Evolutionary conservation across 2,329 filamentous ascomycete species (phyloP), one percentile per base, ranked within the genome.

Genomic region (Fusarium liriodendri): DNA sequence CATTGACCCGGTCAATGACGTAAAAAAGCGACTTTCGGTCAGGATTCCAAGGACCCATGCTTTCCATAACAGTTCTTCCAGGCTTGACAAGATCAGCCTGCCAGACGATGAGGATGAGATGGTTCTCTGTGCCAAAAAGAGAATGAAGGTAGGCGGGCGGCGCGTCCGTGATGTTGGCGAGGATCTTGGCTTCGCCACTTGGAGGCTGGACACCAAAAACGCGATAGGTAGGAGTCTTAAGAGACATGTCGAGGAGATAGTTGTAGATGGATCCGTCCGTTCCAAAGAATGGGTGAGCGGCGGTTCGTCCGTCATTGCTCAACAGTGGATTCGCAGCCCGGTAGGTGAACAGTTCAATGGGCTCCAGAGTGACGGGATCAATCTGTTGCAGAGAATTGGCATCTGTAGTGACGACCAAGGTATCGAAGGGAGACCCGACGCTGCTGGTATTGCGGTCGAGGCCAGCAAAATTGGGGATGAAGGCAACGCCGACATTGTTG

Each of bases 271-370:
- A n/a, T 5, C 64, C 54, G 14, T 70, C 64, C 2, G 20, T 16
- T 18, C 20, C 38, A 11, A 67, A 35, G 37, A 32, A 54, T 8
- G 67, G 67, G 18, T 70, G 67, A n/a, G 67, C 64, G 7, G 64
- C 64, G 6, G 50, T 61, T 22, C 62, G 35, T 4, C 62, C 62
- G 9, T 54, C 52, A 6, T 67, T 67, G 40, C 25, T 27, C 20
- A 70, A 22, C 6, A 70, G 52, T 14, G 63, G 50, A 9, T 70
- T 57, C 5, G 57, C 40, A 18, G 64, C 67, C n/a, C 62, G 25
- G 22, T 70, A 70, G 4, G 67, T 69, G 37, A 69, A 64, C 4
- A 69, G 42, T 20, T 68, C 66, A 33, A 71, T 71, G 14, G 65
- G 69, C 22, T 71, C 59, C 6, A 67, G 40, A 1, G 64, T 70